Base-by-base conservation (phyloP, 306 rosid species). In the Prunus padus region DNA sequence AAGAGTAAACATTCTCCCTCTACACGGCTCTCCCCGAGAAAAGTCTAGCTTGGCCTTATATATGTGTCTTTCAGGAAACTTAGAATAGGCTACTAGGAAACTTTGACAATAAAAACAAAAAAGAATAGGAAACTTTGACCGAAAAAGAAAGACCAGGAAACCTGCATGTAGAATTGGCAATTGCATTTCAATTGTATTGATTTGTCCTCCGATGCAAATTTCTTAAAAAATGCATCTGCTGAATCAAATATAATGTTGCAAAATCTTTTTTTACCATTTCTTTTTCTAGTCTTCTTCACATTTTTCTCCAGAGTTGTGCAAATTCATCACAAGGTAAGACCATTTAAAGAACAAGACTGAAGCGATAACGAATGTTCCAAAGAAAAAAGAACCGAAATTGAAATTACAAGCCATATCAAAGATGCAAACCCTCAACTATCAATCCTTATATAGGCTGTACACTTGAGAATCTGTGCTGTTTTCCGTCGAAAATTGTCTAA, bases 401-500 rank as follows among this genome's bases (percentile, higher is more conserved):
- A 18, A 72, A 65, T 56, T 46, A 30, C 68, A 70, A 8, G 13
- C 44, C 74, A 78, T 33, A 37, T 40, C 13, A 71, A 25, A 57
- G 22, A 14, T 37, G 0, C 37, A 72, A 37, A 4, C 42, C 10
- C 23, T 23, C 56, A 23, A 72, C 63, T 46, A 49, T 42, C 45
- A 26, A 42, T 55, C 60, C 45, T 69, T 22, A n/a, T 28, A 12
- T 26, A 8, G 50, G 28, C 65, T 31, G 56, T 46, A 63, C 72
- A 62, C 26, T 60, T 67, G 44, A 51, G 57, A 57, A 33, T 74
- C 37, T n/a, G 42, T 44, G 37, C 63, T 22, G 19, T 69, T 60
- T 82, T 64, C 64, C 69, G 42, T 31, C 57, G 77, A 79, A 78
- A 82, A 72, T 42, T 46, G 71, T 74, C 75, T 52, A 73, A 7